phyloP scores from a whole-genome alignment of 2,329 filamentous ascomycete species.

The Trichoderma harzianum region DNA sequence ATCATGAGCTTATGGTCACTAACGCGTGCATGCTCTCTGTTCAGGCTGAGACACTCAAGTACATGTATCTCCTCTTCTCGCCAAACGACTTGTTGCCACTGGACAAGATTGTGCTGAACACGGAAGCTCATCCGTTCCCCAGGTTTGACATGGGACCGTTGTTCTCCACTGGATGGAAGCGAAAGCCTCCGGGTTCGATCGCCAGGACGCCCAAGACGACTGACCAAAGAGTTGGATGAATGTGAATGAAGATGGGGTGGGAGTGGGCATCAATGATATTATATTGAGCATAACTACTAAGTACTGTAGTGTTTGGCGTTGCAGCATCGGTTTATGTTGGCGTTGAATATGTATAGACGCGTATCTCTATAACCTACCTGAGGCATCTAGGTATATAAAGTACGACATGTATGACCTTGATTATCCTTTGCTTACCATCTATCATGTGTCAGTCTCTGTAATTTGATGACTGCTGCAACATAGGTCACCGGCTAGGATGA shows the following conservation, averaged over 20 bases:
- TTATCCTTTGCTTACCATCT: neutral
- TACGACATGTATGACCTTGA: neutral
- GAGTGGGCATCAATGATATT: neutral
- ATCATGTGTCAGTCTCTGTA: neutral
- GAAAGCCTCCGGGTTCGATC: constrained; percentile 57
- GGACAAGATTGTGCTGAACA: constrained; percentile 88
- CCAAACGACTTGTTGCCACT: constrained; percentile 77
- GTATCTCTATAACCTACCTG: neutral
- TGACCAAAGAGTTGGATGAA: neutral
- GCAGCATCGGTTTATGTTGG: neutral
- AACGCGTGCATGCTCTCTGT: neutral
- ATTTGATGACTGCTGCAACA: neutral
- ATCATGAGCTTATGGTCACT: neutral
- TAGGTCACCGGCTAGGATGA: neutral
- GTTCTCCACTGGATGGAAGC: constrained; percentile 78
- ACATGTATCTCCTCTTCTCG: constrained; percentile 93
- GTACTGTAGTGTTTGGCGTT: neutral
- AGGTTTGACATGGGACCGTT: constrained; percentile 76
- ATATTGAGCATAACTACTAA: neutral
- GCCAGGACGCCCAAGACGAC: constrained; percentile 40
- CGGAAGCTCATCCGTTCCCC: constrained; percentile 88
- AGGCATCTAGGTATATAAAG: neutral
- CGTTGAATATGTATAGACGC: neutral
- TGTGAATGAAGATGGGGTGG: neutral
- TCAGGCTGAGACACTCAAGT: constrained; percentile 93